phyloP scores from a whole-genome alignment of 2,329 filamentous ascomycete species.

The Aspergillus nomiae region DNA sequence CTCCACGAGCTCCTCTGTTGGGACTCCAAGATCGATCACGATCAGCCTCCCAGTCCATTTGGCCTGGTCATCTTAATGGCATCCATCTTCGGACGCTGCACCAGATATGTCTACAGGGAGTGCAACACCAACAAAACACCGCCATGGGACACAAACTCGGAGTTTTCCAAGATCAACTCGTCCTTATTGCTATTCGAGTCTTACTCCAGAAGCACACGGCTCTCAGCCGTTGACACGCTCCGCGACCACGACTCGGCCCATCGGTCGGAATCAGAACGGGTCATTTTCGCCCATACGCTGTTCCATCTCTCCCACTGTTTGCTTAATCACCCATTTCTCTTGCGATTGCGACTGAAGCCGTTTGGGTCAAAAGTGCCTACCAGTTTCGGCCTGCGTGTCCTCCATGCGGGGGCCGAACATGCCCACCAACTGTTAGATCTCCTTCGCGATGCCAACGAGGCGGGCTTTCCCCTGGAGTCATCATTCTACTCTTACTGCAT shows the following conservation, averaged over 20 bases:
- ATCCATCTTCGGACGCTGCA: conserved; percentile 35
- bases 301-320: conserved; percentile 40
- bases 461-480: conserved; percentile 25
- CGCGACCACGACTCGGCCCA: conserved; percentile 29
- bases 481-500: conserved; percentile 38
- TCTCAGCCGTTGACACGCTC: conserved; percentile 21
- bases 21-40: conserved; percentile 20
- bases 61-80: conserved; percentile 35
- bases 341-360: conserved; percentile 28
- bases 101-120: conserved; percentile 29
- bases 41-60: conserved; percentile 22
- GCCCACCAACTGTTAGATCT: conserved; percentile 31
- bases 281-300: conserved; percentile 33
- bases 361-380: conserved; percentile 28
- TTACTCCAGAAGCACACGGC: conserved; percentile 26
- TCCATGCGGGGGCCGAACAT: conserved; percentile 32
- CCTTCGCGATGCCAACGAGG: conserved; percentile 22
- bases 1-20: conserved; percentile 25
- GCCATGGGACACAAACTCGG: conserved; percentile 41
- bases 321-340: conserved; percentile 40
- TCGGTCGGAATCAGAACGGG: conserved; percentile 4
- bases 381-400: conserved; percentile 32
- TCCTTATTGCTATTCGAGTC: conserved; percentile 35
- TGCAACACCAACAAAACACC: conserved; percentile 24
- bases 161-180: conserved; percentile 36